phyloP scores from a whole-genome alignment of 192 early-diverging fungal species.

The Rhizophagus sp. region DNA sequence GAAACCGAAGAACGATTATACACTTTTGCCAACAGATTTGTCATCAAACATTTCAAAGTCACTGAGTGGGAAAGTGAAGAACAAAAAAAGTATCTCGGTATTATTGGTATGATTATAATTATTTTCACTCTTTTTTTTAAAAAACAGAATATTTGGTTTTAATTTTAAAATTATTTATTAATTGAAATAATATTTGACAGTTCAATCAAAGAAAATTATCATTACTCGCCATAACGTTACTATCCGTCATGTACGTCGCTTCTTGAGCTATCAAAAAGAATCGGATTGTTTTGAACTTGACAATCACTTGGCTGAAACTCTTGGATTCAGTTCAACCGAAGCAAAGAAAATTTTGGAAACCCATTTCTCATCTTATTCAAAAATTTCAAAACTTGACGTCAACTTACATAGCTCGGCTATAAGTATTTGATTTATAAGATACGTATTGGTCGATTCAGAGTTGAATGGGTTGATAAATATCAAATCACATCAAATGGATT shows the following conservation, averaged over 20 bases:
- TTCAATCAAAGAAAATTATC: not conserved
- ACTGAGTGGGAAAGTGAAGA: too few species aligned
- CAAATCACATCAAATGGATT: slow-evolving; percentile 4
- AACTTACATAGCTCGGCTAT: slow-evolving; percentile 17
- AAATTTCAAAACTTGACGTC: not conserved
- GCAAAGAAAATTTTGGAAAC: not conserved
- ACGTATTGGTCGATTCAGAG: slow-evolving; percentile 8
- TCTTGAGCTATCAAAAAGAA: slow-evolving; percentile 17
- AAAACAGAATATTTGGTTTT: too few species aligned
- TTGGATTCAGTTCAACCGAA: slow-evolving; percentile 14
- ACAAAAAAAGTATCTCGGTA: too few species aligned
- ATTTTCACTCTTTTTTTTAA: too few species aligned
- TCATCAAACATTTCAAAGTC: too few species aligned
- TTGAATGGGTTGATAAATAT: slow-evolving; percentile 10
- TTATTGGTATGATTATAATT: too few species aligned
- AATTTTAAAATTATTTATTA: too few species aligned
- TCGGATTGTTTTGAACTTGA: slow-evolving; percentile 6
- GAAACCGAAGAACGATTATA: too few species aligned
- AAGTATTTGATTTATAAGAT: slow-evolving; percentile 17
- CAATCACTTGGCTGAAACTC: not conserved
- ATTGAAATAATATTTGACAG: not conserved
- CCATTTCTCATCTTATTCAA: slow-evolving; percentile 18
- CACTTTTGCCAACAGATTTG: too few species aligned
- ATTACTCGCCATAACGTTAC: not conserved
- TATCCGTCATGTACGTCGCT: slow-evolving; percentile 12